Evolutionary conservation across 2,329 filamentous ascomycete species (phyloP).

Genomic region (Talaromyces rugulosus): DNA sequence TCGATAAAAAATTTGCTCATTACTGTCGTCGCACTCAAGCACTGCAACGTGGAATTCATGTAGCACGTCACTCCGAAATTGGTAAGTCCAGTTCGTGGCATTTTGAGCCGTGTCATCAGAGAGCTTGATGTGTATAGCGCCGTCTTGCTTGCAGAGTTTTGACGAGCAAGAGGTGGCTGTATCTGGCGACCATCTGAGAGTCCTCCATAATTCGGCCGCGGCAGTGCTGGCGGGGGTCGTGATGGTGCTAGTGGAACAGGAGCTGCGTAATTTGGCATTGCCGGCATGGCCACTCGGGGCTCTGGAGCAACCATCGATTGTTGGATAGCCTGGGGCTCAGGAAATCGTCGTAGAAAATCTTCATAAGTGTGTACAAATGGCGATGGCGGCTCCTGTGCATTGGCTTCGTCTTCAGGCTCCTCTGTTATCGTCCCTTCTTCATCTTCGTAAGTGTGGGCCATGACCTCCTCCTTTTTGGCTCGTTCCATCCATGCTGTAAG

Average conservation of each 20-base stretch:
- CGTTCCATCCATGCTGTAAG: slow-evolving; percentile 75
- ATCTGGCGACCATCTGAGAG: slow-evolving; percentile 60
- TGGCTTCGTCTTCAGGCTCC: slow-evolving; percentile 41
- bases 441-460: slow-evolving; percentile 40
- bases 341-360: slow-evolving; percentile 79
- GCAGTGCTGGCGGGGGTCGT: slow-evolving; percentile 64
- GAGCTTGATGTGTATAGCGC: slow-evolving; percentile 40
- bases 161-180: slow-evolving; percentile 39
- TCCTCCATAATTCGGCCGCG: slow-evolving; percentile 74
- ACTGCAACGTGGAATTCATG: slow-evolving; percentile 86
- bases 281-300: slow-evolving; percentile 25
- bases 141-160: slow-evolving; percentile 42
- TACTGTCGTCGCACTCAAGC: slow-evolving; percentile 66
- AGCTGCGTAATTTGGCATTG: slow-evolving; percentile 30
- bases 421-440: slow-evolving; percentile 27
- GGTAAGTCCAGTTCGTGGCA: slow-evolving; percentile 67
- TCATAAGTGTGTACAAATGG: slow-evolving; percentile 67
- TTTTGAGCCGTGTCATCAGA: slow-evolving; percentile 42
- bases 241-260: slow-evolving; percentile 56
- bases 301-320: slow-evolving; percentile 52
- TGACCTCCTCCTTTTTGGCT: slow-evolving; percentile 63
- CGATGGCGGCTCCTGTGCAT: slow-evolving; percentile 43
- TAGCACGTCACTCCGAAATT: slow-evolving; percentile 86
- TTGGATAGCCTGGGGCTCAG: slow-evolving; percentile 60
- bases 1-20: slow-evolving; percentile 61